A percentile compares a stretch with the other conserved stretches of the same genome.
phyloP scores from a whole-genome alignment of 140 eudicot species.

The Flaveria floridana region DNA sequence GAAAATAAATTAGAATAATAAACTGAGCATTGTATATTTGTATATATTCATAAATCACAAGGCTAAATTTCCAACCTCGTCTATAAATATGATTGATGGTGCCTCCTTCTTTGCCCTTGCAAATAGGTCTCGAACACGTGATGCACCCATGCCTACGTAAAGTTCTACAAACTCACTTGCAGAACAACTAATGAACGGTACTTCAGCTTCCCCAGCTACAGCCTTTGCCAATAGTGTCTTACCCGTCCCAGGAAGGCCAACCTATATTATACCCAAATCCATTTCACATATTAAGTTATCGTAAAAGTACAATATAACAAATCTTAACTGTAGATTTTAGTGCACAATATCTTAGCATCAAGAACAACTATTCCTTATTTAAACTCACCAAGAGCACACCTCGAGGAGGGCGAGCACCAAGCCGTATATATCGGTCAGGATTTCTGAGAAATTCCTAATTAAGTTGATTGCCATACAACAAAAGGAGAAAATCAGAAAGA shows the following conservation, averaged over 20 bases:
- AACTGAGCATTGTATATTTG: neutral
- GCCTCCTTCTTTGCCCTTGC: constrained; percentile 94
- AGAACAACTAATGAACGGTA: constrained; percentile 96
- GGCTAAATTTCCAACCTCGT: constrained; percentile 54
- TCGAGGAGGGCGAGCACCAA: constrained; percentile 99
- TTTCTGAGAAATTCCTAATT: constrained; percentile 91
- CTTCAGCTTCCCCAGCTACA: constrained; percentile 99
- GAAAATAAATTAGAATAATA: neutral
- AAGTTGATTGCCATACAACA: constrained; percentile 14
- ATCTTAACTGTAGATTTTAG: neutral
- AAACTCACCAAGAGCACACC: constrained; percentile 95
- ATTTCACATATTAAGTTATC: constrained; percentile 26
- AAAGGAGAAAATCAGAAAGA: constrained; percentile 15
- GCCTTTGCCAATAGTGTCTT: constrained; percentile 98
- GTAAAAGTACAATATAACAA: neutral
- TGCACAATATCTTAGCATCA: constrained; percentile 1
- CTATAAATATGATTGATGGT: constrained; percentile 94
- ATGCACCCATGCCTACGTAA: constrained; percentile 96
- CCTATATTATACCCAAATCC: constrained; percentile 55
- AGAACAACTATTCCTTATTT: neutral
- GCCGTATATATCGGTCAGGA: constrained; percentile 76
- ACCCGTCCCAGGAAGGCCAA: constrained; percentile 99
- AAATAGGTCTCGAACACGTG: constrained; percentile 89
- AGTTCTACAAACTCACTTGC: constrained; percentile 98
- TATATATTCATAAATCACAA: neutral